Evolutionary conservation across 164 flowering plant genomes (phyloP), one percentile per base, ranked within the genome.

Genomic region (Cinnamomum chago): DNA sequence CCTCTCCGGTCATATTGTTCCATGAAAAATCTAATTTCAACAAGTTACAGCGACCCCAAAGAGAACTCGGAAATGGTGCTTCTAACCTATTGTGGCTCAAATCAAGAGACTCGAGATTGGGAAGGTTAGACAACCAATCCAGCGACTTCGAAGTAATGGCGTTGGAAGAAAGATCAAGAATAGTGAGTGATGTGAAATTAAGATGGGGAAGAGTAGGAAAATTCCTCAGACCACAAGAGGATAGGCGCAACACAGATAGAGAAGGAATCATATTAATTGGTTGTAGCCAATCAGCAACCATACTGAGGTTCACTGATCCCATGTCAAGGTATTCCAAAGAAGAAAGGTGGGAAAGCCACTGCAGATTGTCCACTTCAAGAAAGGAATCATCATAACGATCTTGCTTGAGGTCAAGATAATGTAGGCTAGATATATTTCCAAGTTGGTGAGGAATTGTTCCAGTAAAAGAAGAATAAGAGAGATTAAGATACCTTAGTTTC

Each of bases 391-490:
- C n/a, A n/a, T 24, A 24, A 65, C 12, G 27, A 27, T 27, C 27
- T 1, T 27, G 27, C 27, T 27, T 24, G 35, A 73, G 17, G 55
- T 65, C 79, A 18, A 77, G 65, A 11, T 58, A 27, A 5, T 55
- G 72, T 23, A 77, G 58, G 1, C 13, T 69, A 15, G 79, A 72
- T 14, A 77, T 50, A 68, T 77, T 77, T 10, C 75, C 72, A 14
- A 77, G 75, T 12, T 72, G 79, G 24, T 25, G 62, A 67, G 79
- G 79, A 60, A 77, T 55, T 13, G 14, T 24, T 20, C 78, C 71
- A 13, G 9, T 5, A 66, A 76, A 71, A 27, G 1, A 1, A 27
- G 27, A 1, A 27, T 27, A 27, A 27, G 75, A 58, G 40, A 77
- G 51, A 62, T 77, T 68, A 77, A 68, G 22, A 55, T 72, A 77